These are phyloP conservation scores for Coemansia sp. DNA, from an alignment of 192 early-diverging fungal species.

Conservation along the genomic window DNA sequence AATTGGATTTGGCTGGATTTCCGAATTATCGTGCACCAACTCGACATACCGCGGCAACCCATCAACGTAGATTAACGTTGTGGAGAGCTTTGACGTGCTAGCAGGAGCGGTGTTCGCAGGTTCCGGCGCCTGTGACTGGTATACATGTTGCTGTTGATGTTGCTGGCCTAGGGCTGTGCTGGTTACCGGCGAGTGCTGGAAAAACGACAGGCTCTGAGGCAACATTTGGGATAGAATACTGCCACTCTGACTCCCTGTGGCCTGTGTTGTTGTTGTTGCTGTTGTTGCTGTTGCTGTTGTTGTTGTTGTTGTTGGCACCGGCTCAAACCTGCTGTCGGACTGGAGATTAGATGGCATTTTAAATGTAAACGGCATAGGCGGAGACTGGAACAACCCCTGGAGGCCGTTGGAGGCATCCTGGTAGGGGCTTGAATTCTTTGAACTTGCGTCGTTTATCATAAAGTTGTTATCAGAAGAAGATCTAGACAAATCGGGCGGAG, in stretches of 20 bases:
- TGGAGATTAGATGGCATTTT: conserved; percentile 22
- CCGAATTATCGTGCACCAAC: conserved; percentile 26
- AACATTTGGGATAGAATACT: not conserved
- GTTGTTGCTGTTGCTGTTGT: not conserved
- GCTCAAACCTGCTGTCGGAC: not conserved
- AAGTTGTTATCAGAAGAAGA: not conserved
- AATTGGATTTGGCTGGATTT: conserved; percentile 38
- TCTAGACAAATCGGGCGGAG: not conserved
- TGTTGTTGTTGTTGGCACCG: not conserved
- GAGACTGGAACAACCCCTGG: conserved; percentile 14
- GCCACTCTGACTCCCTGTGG: too few relatives aligned
- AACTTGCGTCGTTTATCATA: not conserved
- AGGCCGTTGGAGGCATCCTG: not conserved
- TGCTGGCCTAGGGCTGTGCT: conserved; percentile 1
- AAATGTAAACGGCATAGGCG: conserved; percentile 15
- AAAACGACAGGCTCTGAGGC: conserved; percentile 8
- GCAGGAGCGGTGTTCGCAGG: not conserved
- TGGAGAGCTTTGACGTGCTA: conserved; percentile 22
- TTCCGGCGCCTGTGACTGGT: not conserved
- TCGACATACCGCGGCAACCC: conserved; percentile 37
- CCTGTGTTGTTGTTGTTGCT: not conserved
- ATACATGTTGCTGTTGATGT: not conserved
- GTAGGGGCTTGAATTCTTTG: not conserved
- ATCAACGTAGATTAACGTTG: conserved; percentile 37
- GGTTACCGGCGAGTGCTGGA: not conserved